Base-by-base conservation (phyloP, 2,329 filamentous ascomycete genomes). In the Aspergillus sp. region DNA sequence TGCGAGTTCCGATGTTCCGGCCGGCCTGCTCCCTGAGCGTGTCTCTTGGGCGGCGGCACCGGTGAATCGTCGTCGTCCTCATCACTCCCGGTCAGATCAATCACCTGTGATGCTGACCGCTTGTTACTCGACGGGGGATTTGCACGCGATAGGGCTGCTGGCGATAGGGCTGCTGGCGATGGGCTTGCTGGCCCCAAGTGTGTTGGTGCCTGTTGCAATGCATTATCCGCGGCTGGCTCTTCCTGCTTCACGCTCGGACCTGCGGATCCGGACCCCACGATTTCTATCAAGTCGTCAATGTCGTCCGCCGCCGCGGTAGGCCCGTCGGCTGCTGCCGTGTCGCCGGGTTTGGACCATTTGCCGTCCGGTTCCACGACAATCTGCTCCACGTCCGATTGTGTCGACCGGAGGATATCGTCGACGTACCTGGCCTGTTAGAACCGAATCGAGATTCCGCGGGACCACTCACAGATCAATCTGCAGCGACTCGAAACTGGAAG, bases 311-410 rank as follows among this genome's bases (percentile, higher is more conserved):
- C 36, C 25, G 57, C 59, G 31, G 54, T 54, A 34, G 52, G 55
- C 34, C 61, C 61, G 4, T 51, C 58, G 14, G 53, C 53, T 11
- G 55, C 50, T 20, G 61, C 49, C 15, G 60, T 45, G n/a, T 63
- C 61, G 13, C 58, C 55, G 19, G 66, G 60, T 20, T 58, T 64
- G 26, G 70, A 67, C 91, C 91, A 98, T 45, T 71, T 68, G 2
- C 89, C 91, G 43, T 86, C 73, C 1, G 89, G 86, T 48, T 96
- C 85, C 26, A 98, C 85, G 1, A 80, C 88, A 15, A 96, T 86
- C 46, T 93, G 83, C 35, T 95, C 86, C 1, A 80, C 68, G 13
- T 74, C 77, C 25, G 68, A 69, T 0, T 78, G 63, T 0, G 89
- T 94, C 20, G 74, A 78, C 35, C 74, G 68, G 15, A 98, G 64